Evolutionary conservation across 768 basidiomycete species (phyloP).

Genomic region (Lepiota subincarnata): DNA sequence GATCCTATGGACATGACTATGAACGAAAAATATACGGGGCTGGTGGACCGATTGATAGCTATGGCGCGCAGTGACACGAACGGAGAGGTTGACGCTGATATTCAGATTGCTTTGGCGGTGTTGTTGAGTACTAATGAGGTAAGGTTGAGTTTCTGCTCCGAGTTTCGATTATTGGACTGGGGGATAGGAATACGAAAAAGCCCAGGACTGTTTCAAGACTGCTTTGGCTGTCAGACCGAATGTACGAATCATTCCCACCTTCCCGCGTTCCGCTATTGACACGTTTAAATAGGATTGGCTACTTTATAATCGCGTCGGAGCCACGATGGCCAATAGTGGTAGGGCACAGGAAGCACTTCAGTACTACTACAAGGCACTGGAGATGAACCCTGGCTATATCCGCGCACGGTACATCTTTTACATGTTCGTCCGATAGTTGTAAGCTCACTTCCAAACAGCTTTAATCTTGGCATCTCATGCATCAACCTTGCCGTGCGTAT

Average conservation of each 20-base stretch:
- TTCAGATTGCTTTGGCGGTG: slow-evolving; percentile 92
- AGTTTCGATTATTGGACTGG: neutral
- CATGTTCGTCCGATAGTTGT: neutral
- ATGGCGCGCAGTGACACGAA: slow-evolving; percentile 64
- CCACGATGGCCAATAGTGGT: slow-evolving; percentile 90
- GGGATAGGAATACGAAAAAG: slow-evolving; percentile 80
- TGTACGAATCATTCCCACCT: slow-evolving; percentile 36
- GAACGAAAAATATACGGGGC: slow-evolving; percentile 39
- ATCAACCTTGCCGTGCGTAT: slow-evolving; percentile 74
- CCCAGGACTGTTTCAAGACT: slow-evolving; percentile 89
- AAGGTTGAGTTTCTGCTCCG: slow-evolving; percentile 14
- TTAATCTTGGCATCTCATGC: slow-evolving; percentile 90
- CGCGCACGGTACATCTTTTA: slow-evolving; percentile 62
- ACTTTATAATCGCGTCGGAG: slow-evolving; percentile 90
- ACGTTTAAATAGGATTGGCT: slow-evolving; percentile 71
- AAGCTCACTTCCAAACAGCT: slow-evolving; percentile 45
- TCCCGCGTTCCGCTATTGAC: slow-evolving; percentile 2
- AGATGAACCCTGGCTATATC: slow-evolving; percentile 86
- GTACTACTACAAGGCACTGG: slow-evolving; percentile 83
- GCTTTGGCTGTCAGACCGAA: slow-evolving; percentile 86
- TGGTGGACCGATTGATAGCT: slow-evolving; percentile 76
- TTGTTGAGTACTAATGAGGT: slow-evolving; percentile 91
- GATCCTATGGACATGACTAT: slow-evolving; percentile 29
- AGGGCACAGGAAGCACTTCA: slow-evolving; percentile 74
- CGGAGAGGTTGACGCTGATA: slow-evolving; percentile 81